Conservation (phyloP, 2,329 filamentous ascomycete species). For the Colletotrichum theobromicola region DNA sequence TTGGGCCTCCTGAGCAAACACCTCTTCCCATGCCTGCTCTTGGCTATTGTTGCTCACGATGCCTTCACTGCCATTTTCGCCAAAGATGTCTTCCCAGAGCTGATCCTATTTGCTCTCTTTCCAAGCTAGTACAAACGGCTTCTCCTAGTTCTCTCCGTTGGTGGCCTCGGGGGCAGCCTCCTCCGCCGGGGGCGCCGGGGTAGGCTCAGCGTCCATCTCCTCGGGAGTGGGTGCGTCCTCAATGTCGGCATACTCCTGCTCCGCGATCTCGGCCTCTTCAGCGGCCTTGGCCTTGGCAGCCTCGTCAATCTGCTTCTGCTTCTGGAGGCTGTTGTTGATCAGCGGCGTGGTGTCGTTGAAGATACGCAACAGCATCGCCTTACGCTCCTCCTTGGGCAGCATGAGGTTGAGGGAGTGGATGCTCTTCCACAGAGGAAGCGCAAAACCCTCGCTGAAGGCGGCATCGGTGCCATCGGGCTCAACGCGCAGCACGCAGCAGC, state of each 20-base stretch:
- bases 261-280: conserved; percentile 25
- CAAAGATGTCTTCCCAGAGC: neutral
- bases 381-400: conserved; percentile 95
- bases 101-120: neutral
- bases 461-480: conserved; percentile 72
- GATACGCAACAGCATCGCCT: conserved; percentile 87
- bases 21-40: neutral
- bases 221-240: conserved; percentile 44
- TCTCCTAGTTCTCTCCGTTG: neutral
- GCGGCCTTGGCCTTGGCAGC: conserved; percentile 38
- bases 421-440: conserved; percentile 93
- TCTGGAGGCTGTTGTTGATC: conserved; percentile 69
- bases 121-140: neutral
- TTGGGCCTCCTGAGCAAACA: neutral
- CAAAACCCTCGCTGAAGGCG: conserved; percentile 76
- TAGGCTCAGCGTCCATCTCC: conserved; percentile 13
- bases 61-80: neutral
- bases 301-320: conserved; percentile 41
- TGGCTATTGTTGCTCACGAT: neutral
- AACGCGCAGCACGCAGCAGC: conserved; percentile 88
- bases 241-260: conserved; percentile 33
- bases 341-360: conserved; percentile 90
- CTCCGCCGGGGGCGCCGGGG: neutral
- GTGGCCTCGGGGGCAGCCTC: neutral
- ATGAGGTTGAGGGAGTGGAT: conserved; percentile 93